phyloP scores from a whole-genome alignment of 1,284 basidiomycete species.

The Heterobasidion annosum region DNA sequence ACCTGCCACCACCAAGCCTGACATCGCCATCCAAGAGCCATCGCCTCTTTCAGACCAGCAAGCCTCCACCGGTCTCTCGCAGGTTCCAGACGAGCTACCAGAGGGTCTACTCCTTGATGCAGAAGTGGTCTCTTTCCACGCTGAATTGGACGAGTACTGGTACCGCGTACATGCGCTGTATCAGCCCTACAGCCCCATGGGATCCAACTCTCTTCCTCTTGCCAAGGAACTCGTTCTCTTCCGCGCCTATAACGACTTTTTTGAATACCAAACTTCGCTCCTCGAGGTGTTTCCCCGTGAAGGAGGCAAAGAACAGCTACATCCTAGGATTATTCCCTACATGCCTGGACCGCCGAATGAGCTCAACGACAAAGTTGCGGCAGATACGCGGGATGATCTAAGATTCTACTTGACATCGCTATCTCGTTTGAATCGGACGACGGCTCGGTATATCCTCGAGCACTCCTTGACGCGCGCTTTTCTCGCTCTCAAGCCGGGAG shows the following conservation, averaged over 20 bases:
- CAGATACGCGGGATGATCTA: slow-evolving; percentile 75
- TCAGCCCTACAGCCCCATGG: slow-evolving; percentile 65
- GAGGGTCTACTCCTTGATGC: slow-evolving; percentile 82
- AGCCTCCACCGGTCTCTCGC: slow-evolving; percentile 13
- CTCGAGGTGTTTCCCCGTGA: slow-evolving; percentile 84
- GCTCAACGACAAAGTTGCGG: slow-evolving; percentile 83
- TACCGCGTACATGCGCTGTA: slow-evolving; percentile 90
- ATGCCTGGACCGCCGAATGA: slow-evolving; percentile 90
- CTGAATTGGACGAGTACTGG: slow-evolving; percentile 95
- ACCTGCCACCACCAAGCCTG: slow-evolving; percentile 6
- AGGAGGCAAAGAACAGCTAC: slow-evolving; percentile 65
- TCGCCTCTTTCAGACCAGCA: slow-evolving; percentile 18
- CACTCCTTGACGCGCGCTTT: slow-evolving; percentile 80
- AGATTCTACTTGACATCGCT: slow-evolving; percentile 84
- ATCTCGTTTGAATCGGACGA: slow-evolving; percentile 55
- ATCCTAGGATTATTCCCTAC: slow-evolving; percentile 79
- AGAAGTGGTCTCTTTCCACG: slow-evolving; percentile 94
- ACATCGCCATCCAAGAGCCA: slow-evolving; percentile 17
- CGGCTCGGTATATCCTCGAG: slow-evolving; percentile 75
- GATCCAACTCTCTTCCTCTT: slow-evolving; percentile 43
- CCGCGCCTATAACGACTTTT: slow-evolving; percentile 96
- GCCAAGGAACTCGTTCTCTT: slow-evolving; percentile 86
- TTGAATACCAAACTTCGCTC: slow-evolving; percentile 91
- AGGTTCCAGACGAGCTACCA: slow-evolving; percentile 35
- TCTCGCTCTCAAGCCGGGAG: slow-evolving; percentile 82